Base-by-base conservation (phyloP, 495 filamentous ascomycete species). In the Podospora conica region DNA sequence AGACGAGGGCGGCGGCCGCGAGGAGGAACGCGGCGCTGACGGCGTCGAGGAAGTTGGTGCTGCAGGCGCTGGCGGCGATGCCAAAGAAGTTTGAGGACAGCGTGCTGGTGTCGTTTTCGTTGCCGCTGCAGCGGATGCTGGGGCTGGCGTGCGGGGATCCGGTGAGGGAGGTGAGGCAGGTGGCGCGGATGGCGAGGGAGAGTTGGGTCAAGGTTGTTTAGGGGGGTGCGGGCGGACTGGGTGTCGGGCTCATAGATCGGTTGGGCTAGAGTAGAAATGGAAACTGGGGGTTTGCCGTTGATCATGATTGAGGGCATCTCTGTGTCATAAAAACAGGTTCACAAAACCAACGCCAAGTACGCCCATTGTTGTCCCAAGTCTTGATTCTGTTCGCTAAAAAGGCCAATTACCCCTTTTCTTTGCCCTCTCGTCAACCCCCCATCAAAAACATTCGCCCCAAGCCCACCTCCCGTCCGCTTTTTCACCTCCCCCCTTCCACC, bases 101-200 rank as follows among this genome's bases (percentile, higher is more conserved):
- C 6, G 65, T 77, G 61, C 63, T 82, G 24, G 63, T 81, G 56
- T 68, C 74, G 0, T 69, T 76, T 55, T 64, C 76, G 25, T 72
- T 61, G 59, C 66, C 66, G 23, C 69, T 82, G 59, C 72, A 76
- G 64, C 70, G 79, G 3, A 75, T 80, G 66, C 65, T 83, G 61
- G 74, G 77, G 3, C 55, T 67, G 18, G 79, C 80, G 15, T 79
- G 79, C 40, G 81, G 80, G 3, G 78, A 83, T 67, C 67, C 78
- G 31, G 79, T 79, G 4, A 69, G 81, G 59, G 79, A 77, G 63
- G 74, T 81, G 61, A 70, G 81, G 53, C 74, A 74, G 58, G 73
- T 71, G 61, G 81, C 81, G 25, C 62, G 77, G 56, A 53, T 59
- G 58, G 79, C 81, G 20, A 78, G 81, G 67, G 75, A 68, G 64